phyloP scores from a whole-genome alignment of 228 moss, liverwort and hornwort genomes.

The Sphagnum fallax region DNA sequence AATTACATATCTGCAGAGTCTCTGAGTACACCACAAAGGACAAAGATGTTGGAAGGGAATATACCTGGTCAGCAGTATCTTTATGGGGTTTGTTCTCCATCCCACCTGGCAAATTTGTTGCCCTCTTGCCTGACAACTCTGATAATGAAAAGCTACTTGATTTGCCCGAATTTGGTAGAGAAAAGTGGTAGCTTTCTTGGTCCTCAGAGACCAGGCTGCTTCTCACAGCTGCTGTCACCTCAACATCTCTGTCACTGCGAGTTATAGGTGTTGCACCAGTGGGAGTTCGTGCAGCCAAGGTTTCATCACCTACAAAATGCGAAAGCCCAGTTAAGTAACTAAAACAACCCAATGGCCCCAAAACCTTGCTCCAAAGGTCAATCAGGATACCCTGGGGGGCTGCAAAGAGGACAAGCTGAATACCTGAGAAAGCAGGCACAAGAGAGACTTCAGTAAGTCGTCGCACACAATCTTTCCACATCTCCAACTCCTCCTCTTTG shows the following conservation, averaged over 20 bases:
- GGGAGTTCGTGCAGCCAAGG: conserved; percentile 7
- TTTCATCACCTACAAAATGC: conserved; percentile 21
- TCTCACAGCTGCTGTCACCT: conserved; percentile 8
- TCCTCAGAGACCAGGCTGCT: conserved; percentile 8
- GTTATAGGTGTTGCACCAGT: conserved; percentile 4
- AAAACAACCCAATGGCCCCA: neutral
- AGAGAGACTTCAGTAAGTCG: conserved; percentile 23
- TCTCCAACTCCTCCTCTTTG: conserved; percentile 46
- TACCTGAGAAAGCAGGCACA: conserved; percentile 22
- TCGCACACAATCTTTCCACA: conserved; percentile 48
- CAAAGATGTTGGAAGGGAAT: no score
- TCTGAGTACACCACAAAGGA: no score
- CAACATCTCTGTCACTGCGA: conserved; percentile 6
- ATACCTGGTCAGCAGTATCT: conserved; percentile 20
- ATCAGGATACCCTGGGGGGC: no score
- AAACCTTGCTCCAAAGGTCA: neutral
- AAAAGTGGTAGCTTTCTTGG: conserved; percentile 4
- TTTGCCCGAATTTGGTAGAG: conserved; percentile 1
- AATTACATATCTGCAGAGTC: no score
- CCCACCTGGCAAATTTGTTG: neutral
- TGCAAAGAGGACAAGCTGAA: neutral
- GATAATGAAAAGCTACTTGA: neutral
- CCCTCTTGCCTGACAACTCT: neutral
- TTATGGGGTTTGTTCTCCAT: neutral
- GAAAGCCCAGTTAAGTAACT: no score